Evolutionary conservation across 148 eudicot genomes (phyloP).

Genomic region (Oxyria digyna): DNA sequence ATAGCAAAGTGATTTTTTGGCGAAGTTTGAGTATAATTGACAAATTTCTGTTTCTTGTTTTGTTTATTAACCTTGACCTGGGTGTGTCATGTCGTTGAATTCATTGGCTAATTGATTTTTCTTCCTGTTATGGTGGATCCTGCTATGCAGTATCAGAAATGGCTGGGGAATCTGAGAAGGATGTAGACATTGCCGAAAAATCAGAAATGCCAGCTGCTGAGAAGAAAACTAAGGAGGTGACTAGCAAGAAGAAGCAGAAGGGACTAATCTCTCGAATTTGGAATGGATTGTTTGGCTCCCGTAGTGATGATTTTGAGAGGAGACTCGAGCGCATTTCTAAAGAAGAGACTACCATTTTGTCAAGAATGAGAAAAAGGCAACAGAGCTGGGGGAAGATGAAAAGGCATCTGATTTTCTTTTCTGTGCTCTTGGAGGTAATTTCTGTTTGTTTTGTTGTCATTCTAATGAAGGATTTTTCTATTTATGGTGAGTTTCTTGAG

Average conservation of each 20-base stretch:
- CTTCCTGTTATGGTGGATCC: not conserved
- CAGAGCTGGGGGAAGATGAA: constrained; percentile 40
- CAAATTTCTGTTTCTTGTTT: not conserved
- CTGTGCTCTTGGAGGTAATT: constrained; percentile 59
- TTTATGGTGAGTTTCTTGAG: not conserved
- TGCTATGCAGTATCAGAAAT: constrained; percentile 25
- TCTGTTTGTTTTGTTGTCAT: not conserved
- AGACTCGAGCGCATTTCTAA: constrained; percentile 62
- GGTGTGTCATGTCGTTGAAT: constrained; percentile 1
- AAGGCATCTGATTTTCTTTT: constrained; percentile 47
- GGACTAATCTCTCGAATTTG: constrained; percentile 59
- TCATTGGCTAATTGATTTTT: no score
- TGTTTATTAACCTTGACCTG: not conserved
- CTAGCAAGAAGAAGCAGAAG: constrained; percentile 26
- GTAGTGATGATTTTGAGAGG: constrained; percentile 62
- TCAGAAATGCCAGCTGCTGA: constrained; percentile 18
- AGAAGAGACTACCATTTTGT: constrained; percentile 57
- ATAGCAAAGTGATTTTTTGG: not conserved
- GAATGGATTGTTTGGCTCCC: constrained; percentile 43
- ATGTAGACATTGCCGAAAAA: constrained; percentile 19
- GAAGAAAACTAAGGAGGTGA: constrained; percentile 15
- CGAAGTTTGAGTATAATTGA: not conserved
- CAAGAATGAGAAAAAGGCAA: constrained; percentile 54
- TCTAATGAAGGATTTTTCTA: not conserved
- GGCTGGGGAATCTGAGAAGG: constrained; percentile 52